Evolutionary conservation across 2,329 filamentous ascomycete genomes (phyloP).

Genomic region (Venturia asperata): DNA sequence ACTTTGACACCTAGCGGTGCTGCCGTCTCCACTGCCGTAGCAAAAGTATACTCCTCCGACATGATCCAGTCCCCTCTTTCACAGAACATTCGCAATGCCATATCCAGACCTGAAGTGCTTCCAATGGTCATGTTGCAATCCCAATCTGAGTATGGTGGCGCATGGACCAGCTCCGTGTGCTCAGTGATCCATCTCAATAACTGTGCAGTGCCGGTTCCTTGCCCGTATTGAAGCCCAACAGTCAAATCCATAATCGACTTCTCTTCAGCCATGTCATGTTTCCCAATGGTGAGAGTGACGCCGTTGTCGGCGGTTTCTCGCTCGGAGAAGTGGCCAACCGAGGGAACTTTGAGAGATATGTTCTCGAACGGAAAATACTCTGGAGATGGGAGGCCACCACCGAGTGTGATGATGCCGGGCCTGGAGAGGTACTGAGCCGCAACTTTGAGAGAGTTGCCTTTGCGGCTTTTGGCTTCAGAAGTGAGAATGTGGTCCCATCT

Average conservation of each 20-base stretch:
- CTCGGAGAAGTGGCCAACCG: constrained; percentile 62
- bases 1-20: constrained; percentile 55
- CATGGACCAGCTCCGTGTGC: constrained; percentile 86
- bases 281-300: constrained; percentile 60
- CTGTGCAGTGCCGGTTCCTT: constrained; percentile 78
- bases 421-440: constrained; percentile 73
- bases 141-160: constrained; percentile 88
- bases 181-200: constrained; percentile 87
- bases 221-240: constrained; percentile 88
- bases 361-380: constrained; percentile 90
- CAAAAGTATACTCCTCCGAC: constrained; percentile 88
- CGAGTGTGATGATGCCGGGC: constrained; percentile 82
- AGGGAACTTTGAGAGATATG: constrained; percentile 66
- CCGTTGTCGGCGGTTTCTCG: constrained; percentile 53
- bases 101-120: constrained; percentile 79
- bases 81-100: constrained; percentile 74
- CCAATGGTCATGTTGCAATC: constrained; percentile 74
- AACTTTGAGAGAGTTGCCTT: constrained; percentile 62
- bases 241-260: constrained; percentile 66
- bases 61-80: constrained; percentile 69
- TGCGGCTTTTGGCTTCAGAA: constrained; percentile 48
- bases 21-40: constrained; percentile 63
- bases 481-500: constrained; percentile 60
- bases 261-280: constrained; percentile 69
- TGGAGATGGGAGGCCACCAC: constrained; percentile 80